Base-by-base conservation (phyloP, 208 protist species). In the Trypanosoma platydactyli region DNA sequence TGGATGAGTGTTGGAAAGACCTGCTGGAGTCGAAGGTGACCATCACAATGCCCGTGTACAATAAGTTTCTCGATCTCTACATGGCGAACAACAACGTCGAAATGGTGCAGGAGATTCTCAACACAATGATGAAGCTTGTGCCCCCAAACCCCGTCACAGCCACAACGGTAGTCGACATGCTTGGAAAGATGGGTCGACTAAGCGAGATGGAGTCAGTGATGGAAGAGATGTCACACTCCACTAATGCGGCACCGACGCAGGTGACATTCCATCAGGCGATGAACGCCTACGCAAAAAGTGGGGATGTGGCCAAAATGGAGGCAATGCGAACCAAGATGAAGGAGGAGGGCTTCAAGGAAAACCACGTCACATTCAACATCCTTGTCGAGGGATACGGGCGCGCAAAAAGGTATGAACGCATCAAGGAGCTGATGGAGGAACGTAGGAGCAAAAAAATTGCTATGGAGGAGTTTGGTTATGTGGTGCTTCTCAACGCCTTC, bases 131-230 rank as follows among this genome's bases (percentile, higher is more conserved):
- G 89, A 67, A 84, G 62, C 77, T 90, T 1, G 88, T 95, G 18
- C 92, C 92, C 7, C 88, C 92, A 4, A 97, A 97, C 69, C 85
- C 88, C 13, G 80, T 94, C 13, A 97, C 89, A 11, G 87, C 88
- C 45, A 97, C 92, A 35, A 97, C 92, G 18, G 92, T 97, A 24
- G 82, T 97, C 25, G 92, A 97, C 64, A 92, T 97, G 85, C 84
- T 97, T 50, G 92, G 92, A 6, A 94, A 94, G 72, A 95, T 95
- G 92, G 92, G 92, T 3, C 75, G 88, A 0, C 76, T 97, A 5
- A 66, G 60, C 9, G 87, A 97, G 68, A 95, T 97, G 89, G 89
- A 97, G 68, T 77, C 81, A 18, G 79, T 97, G 22, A 65, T 97
- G 22, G 80, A 82, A n/a, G 85, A 94, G 64, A 97, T 97, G 92